These are phyloP conservation scores for Macrolepiota fuliginosa DNA, from an alignment of 768 basidiomycete genomes.

Conservation along the genomic window DNA sequence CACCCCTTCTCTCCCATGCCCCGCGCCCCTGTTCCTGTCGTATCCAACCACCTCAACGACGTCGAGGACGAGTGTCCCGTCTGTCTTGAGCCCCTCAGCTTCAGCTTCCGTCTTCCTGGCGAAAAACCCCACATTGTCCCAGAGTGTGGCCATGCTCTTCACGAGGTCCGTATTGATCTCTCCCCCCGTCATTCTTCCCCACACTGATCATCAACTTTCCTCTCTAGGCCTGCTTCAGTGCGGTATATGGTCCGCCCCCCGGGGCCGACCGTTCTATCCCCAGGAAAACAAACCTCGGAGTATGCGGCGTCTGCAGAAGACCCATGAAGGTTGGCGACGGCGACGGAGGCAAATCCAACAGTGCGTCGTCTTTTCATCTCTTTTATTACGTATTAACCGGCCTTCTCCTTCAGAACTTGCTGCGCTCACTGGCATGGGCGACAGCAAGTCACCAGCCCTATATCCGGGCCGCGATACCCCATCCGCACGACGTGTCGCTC, in stretches of 20 bases:
- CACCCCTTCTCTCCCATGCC: conserved; percentile 64
- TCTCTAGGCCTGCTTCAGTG: conserved; percentile 89
- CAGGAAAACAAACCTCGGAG: conserved; percentile 80
- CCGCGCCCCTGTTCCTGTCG: conserved; percentile 68
- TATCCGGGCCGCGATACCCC: conserved; percentile 73
- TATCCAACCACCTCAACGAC: conserved; percentile 58
- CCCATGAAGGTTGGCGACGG: conserved; percentile 96
- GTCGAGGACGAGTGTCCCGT: conserved; percentile 95
- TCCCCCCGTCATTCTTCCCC: conserved; percentile 3
- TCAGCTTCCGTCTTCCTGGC: conserved; percentile 88
- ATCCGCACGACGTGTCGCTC: conserved; percentile 35
- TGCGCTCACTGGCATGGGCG: conserved; percentile 87
- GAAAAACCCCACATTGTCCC: conserved; percentile 98
- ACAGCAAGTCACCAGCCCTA: conserved; percentile 48
- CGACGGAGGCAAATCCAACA: conserved; percentile 84
- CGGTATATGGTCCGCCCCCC: conserved; percentile 90
- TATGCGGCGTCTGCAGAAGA: conserved; percentile 94
- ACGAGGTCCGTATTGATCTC: conserved; percentile 58
- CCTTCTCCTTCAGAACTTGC: conserved; percentile 69
- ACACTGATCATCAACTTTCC: conserved; percentile 9
- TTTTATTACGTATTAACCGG: conserved; percentile 2
- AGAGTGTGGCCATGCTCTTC: conserved; percentile 97
- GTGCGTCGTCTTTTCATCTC: conserved; percentile 40
- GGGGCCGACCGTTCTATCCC: conserved; percentile 53
- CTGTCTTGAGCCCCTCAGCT: conserved; percentile 92